Percentiles rank a stretch among this genome's conserved stretches.
Evolutionary conservation across 116 monocot species (phyloP).

Genomic region (Papilionanthe hybrid): DNA sequence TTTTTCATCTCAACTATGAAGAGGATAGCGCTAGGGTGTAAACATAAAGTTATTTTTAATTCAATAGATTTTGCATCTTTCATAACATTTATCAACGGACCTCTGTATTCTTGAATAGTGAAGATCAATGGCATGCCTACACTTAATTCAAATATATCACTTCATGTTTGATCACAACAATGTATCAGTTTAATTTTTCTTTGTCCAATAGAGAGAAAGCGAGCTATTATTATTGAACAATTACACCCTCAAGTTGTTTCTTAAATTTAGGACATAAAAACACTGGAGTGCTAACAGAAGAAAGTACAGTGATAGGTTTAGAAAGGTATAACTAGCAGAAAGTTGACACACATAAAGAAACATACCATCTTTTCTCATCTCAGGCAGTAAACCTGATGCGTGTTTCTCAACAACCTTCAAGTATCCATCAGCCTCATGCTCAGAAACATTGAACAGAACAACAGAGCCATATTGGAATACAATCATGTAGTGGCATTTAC

Average conservation of each 20-base stretch:
- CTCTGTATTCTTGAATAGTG: not conserved
- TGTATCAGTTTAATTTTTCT: not conserved
- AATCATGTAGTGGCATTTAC: conserved; percentile 74
- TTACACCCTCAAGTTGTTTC: not conserved
- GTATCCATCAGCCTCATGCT: conserved; percentile 83
- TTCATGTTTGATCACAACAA: not conserved
- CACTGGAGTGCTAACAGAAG: not conserved
- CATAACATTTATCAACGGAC: not conserved
- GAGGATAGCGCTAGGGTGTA: not conserved
- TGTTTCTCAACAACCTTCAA: conserved; percentile 80
- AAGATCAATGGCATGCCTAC: not conserved
- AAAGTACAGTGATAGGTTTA: not conserved
- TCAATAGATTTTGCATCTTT: not conserved
- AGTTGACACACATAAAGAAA: not conserved
- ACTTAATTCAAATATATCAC: not conserved
- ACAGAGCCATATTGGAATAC: conserved; percentile 95
- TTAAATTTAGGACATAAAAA: not conserved
- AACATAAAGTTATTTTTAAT: not conserved
- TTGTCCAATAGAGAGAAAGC: not conserved
- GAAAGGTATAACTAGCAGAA: not conserved
- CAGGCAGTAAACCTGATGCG: conserved; percentile 72
- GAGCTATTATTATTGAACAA: not conserved
- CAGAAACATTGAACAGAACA: conserved; percentile 84
- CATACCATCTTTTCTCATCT: conserved; percentile 86
- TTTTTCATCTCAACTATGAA: not conserved